phyloP scores from a whole-genome alignment of 2,329 filamentous ascomycete species.

The Alternaria dauci region DNA sequence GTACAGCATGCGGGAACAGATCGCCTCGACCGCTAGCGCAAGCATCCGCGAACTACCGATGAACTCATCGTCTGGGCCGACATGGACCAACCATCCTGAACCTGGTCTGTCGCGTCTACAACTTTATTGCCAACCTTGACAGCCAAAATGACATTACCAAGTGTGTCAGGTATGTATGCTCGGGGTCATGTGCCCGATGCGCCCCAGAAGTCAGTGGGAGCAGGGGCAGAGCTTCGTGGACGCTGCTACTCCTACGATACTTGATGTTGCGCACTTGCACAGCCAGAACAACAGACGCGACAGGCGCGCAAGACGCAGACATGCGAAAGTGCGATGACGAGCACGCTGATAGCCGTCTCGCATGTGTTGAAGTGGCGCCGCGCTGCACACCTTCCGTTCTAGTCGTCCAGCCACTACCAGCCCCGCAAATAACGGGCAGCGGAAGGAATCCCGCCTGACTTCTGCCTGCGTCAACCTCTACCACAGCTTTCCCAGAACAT shows the following conservation, averaged over 20 bases:
- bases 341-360: conserved; percentile 4
- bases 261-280: background rate
- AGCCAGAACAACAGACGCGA: background rate
- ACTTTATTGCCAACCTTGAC: conserved; percentile 10
- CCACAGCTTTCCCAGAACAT: conserved; percentile 9
- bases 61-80: conserved; percentile 3
- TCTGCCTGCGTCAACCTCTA: conserved; percentile 13
- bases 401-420: conserved; percentile 19
- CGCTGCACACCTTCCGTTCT: conserved; percentile 17
- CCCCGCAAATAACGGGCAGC: conserved; percentile 22
- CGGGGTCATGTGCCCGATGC: background rate
- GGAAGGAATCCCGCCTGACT: conserved; percentile 22
- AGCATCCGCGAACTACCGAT: conserved; percentile 5
- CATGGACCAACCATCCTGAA: conserved; percentile 6
- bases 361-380: conserved; percentile 10
- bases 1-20: background rate
- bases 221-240: background rate
- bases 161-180: background rate
- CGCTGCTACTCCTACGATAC: background rate
- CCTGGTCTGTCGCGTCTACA: conserved; percentile 2
- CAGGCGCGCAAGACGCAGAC: background rate
- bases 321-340: background rate
- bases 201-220: background rate
- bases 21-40: conserved; percentile 1
- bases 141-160: background rate